These are phyloP conservation scores for Candida nonsorbophila DNA, from an alignment of 805 yeast species.

Conservation along the genomic window DNA sequence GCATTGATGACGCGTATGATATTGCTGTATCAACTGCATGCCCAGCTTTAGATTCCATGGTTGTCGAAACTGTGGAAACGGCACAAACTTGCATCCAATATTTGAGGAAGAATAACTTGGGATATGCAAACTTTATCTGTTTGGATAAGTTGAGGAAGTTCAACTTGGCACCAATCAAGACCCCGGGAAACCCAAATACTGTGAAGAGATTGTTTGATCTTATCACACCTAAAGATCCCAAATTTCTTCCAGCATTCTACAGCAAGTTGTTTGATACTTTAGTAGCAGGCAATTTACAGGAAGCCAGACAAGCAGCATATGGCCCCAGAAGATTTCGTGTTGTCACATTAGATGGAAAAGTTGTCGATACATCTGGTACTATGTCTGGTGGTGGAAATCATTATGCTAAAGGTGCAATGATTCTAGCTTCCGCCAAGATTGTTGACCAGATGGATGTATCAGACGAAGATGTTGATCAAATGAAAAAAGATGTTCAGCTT, in stretches of 20 bases:
- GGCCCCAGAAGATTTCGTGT: constrained; percentile 78
- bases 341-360: constrained; percentile 86
- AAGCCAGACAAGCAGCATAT: constrained; percentile 86
- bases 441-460: constrained; percentile 31
- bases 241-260: constrained; percentile 83
- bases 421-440: constrained; percentile 31
- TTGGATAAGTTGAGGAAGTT: constrained; percentile 67
- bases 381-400: constrained; percentile 93
- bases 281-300: constrained; percentile 71
- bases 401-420: constrained; percentile 74
- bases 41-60: constrained; percentile 86
- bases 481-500: constrained; percentile 46
- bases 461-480: constrained; percentile 49
- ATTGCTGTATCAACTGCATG: constrained; percentile 94
- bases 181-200: constrained; percentile 59
- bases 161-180: constrained; percentile 50
- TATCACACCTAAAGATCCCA: constrained; percentile 58
- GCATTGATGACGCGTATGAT: constrained; percentile 83
- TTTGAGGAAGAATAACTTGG: constrained; percentile 74
- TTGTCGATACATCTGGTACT: constrained; percentile 91
- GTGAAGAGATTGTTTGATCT: constrained; percentile 84
- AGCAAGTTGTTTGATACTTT: constrained; percentile 82
- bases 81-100: constrained; percentile 68
- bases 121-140: constrained; percentile 84
- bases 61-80: constrained; percentile 70